Conservation (phyloP, 257 asterid genomes). For the Fraxinus pennsylvanica region DNA sequence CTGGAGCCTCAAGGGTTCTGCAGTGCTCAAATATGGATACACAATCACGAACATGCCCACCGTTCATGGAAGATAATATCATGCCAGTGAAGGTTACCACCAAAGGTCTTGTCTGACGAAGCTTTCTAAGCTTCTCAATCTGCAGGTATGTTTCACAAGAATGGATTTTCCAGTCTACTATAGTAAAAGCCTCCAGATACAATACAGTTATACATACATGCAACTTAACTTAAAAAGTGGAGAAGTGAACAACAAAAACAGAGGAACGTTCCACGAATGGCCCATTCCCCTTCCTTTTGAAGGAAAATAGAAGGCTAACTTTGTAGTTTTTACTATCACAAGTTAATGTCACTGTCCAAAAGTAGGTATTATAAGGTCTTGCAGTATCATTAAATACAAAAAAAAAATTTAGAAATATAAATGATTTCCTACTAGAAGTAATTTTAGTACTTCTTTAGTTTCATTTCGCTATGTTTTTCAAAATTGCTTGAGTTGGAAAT, state of each 20-base stretch:
- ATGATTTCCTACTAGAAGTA: not conserved
- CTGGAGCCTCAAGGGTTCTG: conserved; percentile 52
- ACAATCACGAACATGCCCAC: conserved; percentile 74
- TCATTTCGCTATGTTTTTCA: not conserved
- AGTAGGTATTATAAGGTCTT: not conserved
- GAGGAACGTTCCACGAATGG: not conserved
- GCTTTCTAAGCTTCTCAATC: conserved; percentile 66
- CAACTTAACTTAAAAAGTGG: not conserved
- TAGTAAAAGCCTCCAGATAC: conserved; percentile 17
- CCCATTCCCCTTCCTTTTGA: not conserved
- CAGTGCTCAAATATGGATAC: conserved; percentile 64
- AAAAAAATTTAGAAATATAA: not conserved
- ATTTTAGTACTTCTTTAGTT: not conserved
- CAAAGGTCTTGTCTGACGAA: conserved; percentile 57
- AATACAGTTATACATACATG: not conserved
- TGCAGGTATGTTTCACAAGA: conserved; percentile 34
- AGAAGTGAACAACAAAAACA: not conserved
- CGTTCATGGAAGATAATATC: conserved; percentile 78
- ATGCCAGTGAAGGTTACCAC: conserved; percentile 80
- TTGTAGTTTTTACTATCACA: not conserved
- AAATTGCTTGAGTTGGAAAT: not conserved
- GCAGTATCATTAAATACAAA: not conserved
- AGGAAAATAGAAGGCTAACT: not conserved
- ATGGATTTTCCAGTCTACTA: not conserved
- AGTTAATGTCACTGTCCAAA: not conserved